Conservation (phyloP, 257 asterid species). For the Penstemon barbatus region DNA sequence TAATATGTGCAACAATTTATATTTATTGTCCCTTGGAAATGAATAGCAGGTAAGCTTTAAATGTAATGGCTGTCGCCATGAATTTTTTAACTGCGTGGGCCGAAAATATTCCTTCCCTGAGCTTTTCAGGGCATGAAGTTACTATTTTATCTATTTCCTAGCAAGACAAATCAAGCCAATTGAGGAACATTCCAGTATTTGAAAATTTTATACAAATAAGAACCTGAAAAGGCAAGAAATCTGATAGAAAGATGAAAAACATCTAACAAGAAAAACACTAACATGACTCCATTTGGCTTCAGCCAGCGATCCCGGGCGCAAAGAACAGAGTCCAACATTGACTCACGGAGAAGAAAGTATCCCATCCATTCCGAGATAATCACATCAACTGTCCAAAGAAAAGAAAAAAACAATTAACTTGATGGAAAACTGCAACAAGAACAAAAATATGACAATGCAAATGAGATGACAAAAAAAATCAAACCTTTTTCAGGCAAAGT, state of each 20-base stretch:
- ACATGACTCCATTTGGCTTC: conserved; percentile 89
- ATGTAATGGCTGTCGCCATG: not conserved
- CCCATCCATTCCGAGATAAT: conserved; percentile 99
- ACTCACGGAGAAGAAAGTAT: conserved; percentile 93
- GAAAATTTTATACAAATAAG: not conserved
- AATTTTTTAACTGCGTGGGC: not conserved
- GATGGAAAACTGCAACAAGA: not conserved
- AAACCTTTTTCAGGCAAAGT: conserved; percentile 90
- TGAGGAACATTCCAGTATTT: not conserved
- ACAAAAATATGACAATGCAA: not conserved
- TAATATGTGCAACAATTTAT: not conserved
- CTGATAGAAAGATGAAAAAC: not conserved
- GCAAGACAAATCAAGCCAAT: conserved; percentile 3
- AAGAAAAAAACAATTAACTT: not conserved
- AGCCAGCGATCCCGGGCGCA: conserved; percentile 95
- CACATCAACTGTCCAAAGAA: conserved; percentile 67
- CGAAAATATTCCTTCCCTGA: not conserved
- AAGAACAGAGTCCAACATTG: conserved; percentile 97
- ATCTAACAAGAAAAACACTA: conserved; percentile 34
- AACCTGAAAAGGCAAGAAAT: conserved; percentile 2
- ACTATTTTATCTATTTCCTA: not conserved
- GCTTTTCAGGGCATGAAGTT: not conserved
- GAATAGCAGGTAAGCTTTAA: not conserved
- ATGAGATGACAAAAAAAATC: not conserved
- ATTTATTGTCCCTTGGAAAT: not conserved